phyloP scores from a whole-genome alignment of 2,329 filamentous ascomycete genomes.

The Rutstroemia sp. region DNA sequence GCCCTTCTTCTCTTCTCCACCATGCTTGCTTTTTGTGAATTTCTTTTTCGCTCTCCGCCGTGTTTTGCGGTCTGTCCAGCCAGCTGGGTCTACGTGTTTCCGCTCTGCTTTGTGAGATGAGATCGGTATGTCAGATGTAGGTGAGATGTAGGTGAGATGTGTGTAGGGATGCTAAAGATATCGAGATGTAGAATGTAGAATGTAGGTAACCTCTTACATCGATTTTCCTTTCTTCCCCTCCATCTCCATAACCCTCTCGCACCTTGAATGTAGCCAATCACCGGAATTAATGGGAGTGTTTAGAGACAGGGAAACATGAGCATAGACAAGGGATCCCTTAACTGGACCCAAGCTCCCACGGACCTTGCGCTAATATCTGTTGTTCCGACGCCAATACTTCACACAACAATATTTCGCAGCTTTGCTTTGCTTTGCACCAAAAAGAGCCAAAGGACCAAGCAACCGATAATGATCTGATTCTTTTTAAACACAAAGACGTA shows the following conservation, averaged over 20 bases:
- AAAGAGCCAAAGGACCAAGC: neutral
- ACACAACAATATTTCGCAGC: no score
- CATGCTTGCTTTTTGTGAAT: no score
- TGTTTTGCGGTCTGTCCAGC: no score
- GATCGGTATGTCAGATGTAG: no score
- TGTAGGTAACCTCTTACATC: neutral
- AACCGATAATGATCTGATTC: no score
- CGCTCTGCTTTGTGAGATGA: no score
- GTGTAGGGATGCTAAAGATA: neutral
- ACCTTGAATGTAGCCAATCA: neutral
- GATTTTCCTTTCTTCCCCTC: neutral
- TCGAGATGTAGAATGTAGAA: no score
- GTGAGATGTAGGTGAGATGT: neutral
- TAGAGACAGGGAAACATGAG: neutral
- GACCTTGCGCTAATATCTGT: slow-evolving; percentile 9
- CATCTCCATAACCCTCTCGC: neutral
- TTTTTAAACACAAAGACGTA: no score
- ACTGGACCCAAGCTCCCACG: neutral
- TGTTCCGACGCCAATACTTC: neutral
- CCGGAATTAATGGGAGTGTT: neutral
- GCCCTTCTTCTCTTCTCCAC: neutral
- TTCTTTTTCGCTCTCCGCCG: no score
- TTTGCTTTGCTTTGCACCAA: neutral
- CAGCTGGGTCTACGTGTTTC: no score
- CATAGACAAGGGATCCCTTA: neutral